Evolutionary conservation across 129 eudicot species (phyloP).

Genomic region (Cynara cardunculus): DNA sequence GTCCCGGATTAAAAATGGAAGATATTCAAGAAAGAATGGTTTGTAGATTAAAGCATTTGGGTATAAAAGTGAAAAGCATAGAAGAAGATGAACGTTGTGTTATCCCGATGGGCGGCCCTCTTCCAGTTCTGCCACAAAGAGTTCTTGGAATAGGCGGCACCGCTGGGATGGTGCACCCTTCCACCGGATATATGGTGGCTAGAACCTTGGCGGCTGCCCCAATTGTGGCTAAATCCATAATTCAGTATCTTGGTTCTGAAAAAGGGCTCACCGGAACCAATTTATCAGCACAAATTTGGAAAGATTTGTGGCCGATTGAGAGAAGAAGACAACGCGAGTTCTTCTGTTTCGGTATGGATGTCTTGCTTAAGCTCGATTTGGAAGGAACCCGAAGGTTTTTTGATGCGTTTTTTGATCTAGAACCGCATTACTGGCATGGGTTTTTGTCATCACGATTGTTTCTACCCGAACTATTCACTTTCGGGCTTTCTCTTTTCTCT

Average conservation of each 20-base stretch:
- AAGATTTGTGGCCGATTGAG: slow-evolving; percentile 90
- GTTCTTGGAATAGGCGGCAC: slow-evolving; percentile 99
- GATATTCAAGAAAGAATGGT: slow-evolving; percentile 97
- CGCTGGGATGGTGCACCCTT: slow-evolving; percentile 99
- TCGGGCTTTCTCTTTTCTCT: slow-evolving; percentile 82
- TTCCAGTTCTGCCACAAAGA: slow-evolving; percentile 87
- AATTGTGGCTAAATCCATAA: slow-evolving; percentile 78
- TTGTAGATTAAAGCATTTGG: slow-evolving; percentile 83
- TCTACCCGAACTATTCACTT: slow-evolving; percentile 77
- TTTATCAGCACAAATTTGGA: slow-evolving; percentile 73
- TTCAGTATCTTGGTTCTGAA: slow-evolving; percentile 64
- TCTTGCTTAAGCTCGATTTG: slow-evolving; percentile 91
- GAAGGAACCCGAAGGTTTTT: slow-evolving; percentile 87
- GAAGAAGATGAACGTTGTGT: slow-evolving; percentile 95
- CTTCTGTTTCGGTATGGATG: slow-evolving; percentile 98
- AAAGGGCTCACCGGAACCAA: slow-evolving; percentile 41
- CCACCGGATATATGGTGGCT: slow-evolving; percentile 99
- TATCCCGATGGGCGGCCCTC: slow-evolving; percentile 98
- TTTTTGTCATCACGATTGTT: slow-evolving; percentile 91
- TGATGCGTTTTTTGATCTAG: slow-evolving; percentile 87
- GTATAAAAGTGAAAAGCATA: slow-evolving; percentile 84
- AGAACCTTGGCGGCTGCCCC: slow-evolving; percentile 98
- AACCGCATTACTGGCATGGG: slow-evolving; percentile 98
- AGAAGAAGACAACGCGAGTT: slow-evolving; percentile 91
- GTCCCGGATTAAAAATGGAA: slow-evolving; percentile 80